Base-by-base conservation (phyloP, 2,329 filamentous ascomycete species). In the Fusarium haematococcum region DNA sequence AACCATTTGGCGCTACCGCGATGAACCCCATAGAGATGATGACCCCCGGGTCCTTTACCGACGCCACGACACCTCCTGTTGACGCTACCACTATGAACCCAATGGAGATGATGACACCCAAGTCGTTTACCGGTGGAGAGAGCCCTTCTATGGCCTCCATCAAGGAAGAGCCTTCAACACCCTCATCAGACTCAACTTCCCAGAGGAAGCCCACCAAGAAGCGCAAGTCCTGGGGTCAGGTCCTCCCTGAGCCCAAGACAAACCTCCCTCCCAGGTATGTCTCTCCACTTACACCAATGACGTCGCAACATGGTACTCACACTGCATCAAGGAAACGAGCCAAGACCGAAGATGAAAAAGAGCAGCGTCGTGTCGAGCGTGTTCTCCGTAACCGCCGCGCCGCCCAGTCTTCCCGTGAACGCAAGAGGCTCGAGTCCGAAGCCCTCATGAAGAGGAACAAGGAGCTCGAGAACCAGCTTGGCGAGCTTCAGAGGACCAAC, bases 311-410 rank as follows among this genome's bases (percentile, higher is more conserved):
- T 6, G 33, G 23, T 30, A n/a, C 78, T 83, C 80, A 82, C 75
- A 80, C 6, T 61, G 10, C 60, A 69, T 9, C 11, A 73, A 95
- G 94, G 76, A 99, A 99, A 91, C 95, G 97, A 72, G 97, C 97
- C 78, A 99, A 98, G 90, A 99, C 97, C 4, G 96, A 97, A 79
- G 97, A 98, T 80, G 97, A 99, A 85, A 99, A 99, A 86, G 97
- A 98, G 85, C 97, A 99, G 84, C 93, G 97, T 52, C 94, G 97
- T 71, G 97, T 98, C 65, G 97, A 99, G 87, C 94, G 97, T 72
- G 97, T 99, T 75, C 94, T 98, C 78, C 93, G 97, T 52, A 99
- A 99, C 82, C 94, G 97, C 75, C 94, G 95, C 69, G 97, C 97
- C 54, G 97, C 97, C 45, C 97, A 98, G 88, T 98, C 97, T 68